Evolutionary conservation across 2,329 filamentous ascomycete species (phyloP).

Genomic region (Trichothecium roseum): DNA sequence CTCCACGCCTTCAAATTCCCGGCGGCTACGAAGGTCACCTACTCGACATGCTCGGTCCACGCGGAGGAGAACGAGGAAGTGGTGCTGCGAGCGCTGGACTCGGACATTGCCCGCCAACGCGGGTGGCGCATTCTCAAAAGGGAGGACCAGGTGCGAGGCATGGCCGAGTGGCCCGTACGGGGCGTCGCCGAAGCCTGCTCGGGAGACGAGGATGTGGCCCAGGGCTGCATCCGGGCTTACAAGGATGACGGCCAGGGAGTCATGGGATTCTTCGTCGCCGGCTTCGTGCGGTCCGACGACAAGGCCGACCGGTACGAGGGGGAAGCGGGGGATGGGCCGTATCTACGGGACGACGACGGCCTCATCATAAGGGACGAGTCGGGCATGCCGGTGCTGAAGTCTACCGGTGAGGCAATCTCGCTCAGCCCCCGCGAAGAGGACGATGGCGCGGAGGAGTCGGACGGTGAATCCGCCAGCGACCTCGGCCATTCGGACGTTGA

Average conservation of each 20-base stretch:
- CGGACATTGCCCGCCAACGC: constrained; percentile 49
- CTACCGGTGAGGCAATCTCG: constrained; percentile 19
- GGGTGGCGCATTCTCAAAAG: constrained; percentile 73
- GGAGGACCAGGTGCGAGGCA: constrained; percentile 62
- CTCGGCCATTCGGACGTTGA: constrained; percentile 2
- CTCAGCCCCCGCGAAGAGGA: constrained; percentile 11
- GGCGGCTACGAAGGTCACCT: constrained; percentile 64
- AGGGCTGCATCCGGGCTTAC: constrained; percentile 73
- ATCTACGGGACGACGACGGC: constrained; percentile 44
- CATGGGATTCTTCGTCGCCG: constrained; percentile 95
- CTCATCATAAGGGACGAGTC: constrained; percentile 32
- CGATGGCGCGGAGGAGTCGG: constrained; percentile 11
- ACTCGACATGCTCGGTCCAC: constrained; percentile 89
- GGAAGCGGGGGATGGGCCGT: constrained; percentile 26
- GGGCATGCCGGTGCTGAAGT: constrained; percentile 26
- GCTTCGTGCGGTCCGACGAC: constrained; percentile 46
- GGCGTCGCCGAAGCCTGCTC: constrained; percentile 40
- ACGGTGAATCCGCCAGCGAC: constrained; percentile 10
- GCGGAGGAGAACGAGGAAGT: constrained; percentile 82
- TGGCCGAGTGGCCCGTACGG: constrained; percentile 65
- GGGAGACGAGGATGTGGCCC: constrained; percentile 45
- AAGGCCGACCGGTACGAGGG: constrained; percentile 3
- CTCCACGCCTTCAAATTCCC: constrained; percentile 80
- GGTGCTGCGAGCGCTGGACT: constrained; percentile 60
- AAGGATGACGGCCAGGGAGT: constrained; percentile 73